These are phyloP conservation scores for Eucommia ulmoides DNA, from an alignment of 257 asterid genomes.

Conservation along the genomic window DNA sequence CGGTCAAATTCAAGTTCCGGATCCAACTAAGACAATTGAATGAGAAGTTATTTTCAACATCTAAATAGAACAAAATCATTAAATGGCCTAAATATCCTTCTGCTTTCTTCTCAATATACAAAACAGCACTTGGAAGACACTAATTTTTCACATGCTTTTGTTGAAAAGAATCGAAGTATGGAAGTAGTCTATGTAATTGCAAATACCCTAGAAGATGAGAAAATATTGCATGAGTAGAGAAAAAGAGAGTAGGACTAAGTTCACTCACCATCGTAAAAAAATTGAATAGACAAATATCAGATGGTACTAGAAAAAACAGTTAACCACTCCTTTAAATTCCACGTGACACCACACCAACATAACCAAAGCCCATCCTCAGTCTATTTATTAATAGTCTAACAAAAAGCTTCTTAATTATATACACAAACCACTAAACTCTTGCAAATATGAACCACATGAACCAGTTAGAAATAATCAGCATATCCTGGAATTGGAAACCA, in stretches of 20 bases:
- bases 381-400: too few species aligned
- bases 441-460: neutral
- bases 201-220: neutral
- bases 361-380: too few species aligned
- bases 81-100: slow-evolving; percentile 2
- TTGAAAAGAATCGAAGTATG: too few species aligned
- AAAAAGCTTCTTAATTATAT: neutral
- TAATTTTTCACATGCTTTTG: too few species aligned
- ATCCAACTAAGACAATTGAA: slow-evolving; percentile 92
- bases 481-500: neutral
- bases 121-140: neutral
- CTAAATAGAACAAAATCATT: slow-evolving; percentile 15
- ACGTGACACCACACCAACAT: too few species aligned
- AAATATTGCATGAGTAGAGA: neutral
- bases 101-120: neutral
- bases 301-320: neutral
- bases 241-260: neutral
- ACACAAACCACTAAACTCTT: neutral
- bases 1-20: slow-evolving; percentile 99
- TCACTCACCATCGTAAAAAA: neutral
- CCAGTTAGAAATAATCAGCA: neutral
- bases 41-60: too few species aligned
- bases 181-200: too few species aligned
- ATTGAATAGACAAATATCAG: neutral
- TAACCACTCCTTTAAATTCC: neutral